Conservation (phyloP, 164 flowering plant species). For the Euptelea pleiosperma region DNA sequence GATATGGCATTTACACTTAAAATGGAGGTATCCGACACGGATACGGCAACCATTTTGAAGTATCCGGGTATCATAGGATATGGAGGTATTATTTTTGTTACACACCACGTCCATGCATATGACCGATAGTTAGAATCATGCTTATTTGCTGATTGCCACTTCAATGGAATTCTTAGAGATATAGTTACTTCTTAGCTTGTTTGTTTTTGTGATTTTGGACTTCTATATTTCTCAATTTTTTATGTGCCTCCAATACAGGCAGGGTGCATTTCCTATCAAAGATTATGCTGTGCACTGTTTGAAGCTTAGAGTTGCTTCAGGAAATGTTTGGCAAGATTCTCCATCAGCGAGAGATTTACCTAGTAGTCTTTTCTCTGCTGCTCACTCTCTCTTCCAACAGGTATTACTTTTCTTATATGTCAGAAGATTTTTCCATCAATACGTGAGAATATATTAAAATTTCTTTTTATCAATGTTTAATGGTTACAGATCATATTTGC, state of each 20-base stretch:
- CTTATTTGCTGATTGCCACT: too few relatives aligned
- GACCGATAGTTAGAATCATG: too few relatives aligned
- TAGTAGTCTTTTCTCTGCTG: slow-evolving; percentile 42
- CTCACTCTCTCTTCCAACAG: slow-evolving; percentile 64
- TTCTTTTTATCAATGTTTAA: slow-evolving; percentile 6
- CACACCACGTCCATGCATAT: too few relatives aligned
- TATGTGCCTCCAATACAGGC: slow-evolving; percentile 29
- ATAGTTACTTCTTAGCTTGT: too few relatives aligned
- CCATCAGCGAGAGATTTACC: slow-evolving; percentile 18
- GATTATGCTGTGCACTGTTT: slow-evolving; percentile 42
- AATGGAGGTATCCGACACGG: too few relatives aligned
- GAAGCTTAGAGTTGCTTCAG: slow-evolving; percentile 58
- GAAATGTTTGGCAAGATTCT: slow-evolving; percentile 53
- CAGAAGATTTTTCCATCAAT: background rate
- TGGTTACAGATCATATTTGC: slow-evolving; percentile 64
- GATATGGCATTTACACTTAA: too few relatives aligned
- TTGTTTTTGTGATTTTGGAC: background rate
- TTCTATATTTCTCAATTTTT: slow-evolving; percentile 1
- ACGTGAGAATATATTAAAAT: background rate
- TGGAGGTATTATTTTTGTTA: too few relatives aligned
- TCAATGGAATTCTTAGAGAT: too few relatives aligned
- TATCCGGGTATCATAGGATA: too few relatives aligned
- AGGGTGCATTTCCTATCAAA: slow-evolving; percentile 41
- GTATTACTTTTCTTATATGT: slow-evolving; percentile 25
- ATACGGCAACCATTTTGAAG: too few relatives aligned